Evolutionary conservation across 805 yeast genomes (phyloP), one percentile per base, ranked within the genome.

Genomic region (Zygosaccharomyces gambellarensis): DNA sequence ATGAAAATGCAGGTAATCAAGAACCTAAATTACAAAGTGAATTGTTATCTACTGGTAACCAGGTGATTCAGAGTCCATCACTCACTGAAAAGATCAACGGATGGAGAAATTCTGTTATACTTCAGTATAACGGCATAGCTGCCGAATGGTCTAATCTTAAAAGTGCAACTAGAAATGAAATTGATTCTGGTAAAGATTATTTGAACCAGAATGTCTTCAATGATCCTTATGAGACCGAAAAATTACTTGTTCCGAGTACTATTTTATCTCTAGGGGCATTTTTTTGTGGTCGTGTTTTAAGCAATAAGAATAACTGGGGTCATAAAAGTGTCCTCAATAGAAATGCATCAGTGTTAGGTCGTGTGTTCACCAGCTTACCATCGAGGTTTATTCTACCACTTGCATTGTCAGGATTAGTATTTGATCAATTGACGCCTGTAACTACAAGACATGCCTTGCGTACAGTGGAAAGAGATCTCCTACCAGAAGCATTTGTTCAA

Each of bases 251-350:
- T 5, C 67, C 69, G 3, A 57, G 67, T 6, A 22, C 62, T 4
- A 49, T 60, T 10, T 31, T 57, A 4, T 56, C 70, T 1, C 46
- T 63, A 1, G 63, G 67, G 10, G 62, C 64, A 3, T 63, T 60
- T 40, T 60, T 56, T 46, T 48, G 57, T 9, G 67, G 69, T 4
- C 57, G 62, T 32, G 61, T 67, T 3, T 14, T 64, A 17, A 55
- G 58, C 14, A 62, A 59, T 42, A 60, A 49, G 36, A 45, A 45
- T 11, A 64, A 64, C 42, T 64, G 66, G 66, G 60, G 59, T 19
- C 36, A 43, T 34, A 41, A 32, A 12, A 46, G 54, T n/a, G 46
- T 48, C 8, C 3, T 52, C n/a, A 34, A 49, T 28, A 36, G 45
- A 21, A 47, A 53, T 17, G 56, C 55, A 14, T 46, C 55, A 10